Base-by-base conservation (phyloP, 768 basidiomycete genomes). In the Termitomyces titanicus region DNA sequence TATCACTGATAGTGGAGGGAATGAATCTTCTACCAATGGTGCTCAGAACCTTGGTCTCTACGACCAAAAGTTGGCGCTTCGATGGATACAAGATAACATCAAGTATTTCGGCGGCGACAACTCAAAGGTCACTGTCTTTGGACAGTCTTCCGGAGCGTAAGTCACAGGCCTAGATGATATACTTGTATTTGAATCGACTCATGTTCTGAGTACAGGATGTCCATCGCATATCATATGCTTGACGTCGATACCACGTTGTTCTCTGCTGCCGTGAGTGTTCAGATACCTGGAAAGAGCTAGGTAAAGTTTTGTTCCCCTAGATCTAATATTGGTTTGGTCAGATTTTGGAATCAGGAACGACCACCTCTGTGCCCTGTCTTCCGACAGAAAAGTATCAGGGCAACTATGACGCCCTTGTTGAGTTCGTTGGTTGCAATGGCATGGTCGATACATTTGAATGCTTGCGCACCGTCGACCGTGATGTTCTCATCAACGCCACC, bases 41-140 rank as follows among this genome's bases (percentile, higher is more conserved):
- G 71, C 73, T 1, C 67, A 79, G 9, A 81, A 80, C 59, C 68
- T 81, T 27, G 80, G 72, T 1, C 66, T 82, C 20, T 71, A 68
- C 29, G 81, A 83, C 57, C 73, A 79, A 59, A 60, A 74, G 15
- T 55, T 70, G 29, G 80, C 79, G 1, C 62, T 81, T 10, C 59
- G 72, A 58, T 83, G 80, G 86, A 77, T 88, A 0, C 81, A 86
- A 60, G 66, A 74, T 22, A 80, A 88, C 59, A 85, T 88, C 42
- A 71, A 60, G 15, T 65, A 66, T 0, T 89, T 88, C 58, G 86
- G 87, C 2, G 64, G 64, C 13, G 62, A 65, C 53, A 57, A 59
- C 24, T 61, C 47, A 22, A 69, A 74, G 58, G 79, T 84, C 2
- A 82, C 80, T 2, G 64, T 79, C 25, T 77, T 78, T 49, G 84